Conservation (phyloP, 805 yeast genomes). For the Wickerhamomyces bovis region DNA sequence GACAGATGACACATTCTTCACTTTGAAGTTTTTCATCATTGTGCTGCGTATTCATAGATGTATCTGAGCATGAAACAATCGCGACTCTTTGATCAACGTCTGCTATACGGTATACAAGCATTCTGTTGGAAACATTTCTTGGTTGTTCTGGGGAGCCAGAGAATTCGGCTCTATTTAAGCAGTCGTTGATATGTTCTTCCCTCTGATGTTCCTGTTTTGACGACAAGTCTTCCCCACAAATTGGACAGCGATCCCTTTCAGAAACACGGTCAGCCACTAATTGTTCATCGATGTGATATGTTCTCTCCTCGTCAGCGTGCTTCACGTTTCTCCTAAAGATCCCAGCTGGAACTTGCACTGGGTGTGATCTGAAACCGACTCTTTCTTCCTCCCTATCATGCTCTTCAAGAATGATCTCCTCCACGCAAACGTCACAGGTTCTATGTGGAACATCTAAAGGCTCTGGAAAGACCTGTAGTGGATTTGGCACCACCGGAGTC, state of each 20-base stretch:
- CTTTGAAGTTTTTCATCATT: conserved; percentile 24
- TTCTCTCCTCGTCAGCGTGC: conserved; percentile 6
- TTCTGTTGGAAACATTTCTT: conserved; percentile 56
- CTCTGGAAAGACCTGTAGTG: conserved; percentile 34
- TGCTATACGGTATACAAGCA: conserved; percentile 66
- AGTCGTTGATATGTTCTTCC: conserved; percentile 65
- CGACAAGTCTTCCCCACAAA: conserved; percentile 25
- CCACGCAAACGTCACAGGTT: conserved; percentile 70
- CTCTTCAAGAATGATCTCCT: conserved; percentile 37
- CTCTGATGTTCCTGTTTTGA: conserved; percentile 26
- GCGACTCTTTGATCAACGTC: conserved; percentile 13
- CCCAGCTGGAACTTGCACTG: conserved; percentile 8
- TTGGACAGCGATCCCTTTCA: conserved; percentile 35
- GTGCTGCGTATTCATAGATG: conserved; percentile 9
- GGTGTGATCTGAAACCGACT: conserved; percentile 11
- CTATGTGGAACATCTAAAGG: conserved; percentile 51
- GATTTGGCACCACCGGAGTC: conserved; percentile 51
- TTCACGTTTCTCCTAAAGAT: conserved; percentile 4
- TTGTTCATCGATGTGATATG: background rate
- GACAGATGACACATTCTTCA: conserved; percentile 88
- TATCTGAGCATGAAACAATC: conserved; percentile 21
- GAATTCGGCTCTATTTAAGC: conserved; percentile 56
- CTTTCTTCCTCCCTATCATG: conserved; percentile 2
- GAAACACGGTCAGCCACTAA: conserved; percentile 24
- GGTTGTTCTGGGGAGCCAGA: conserved; percentile 55